Evolutionary conservation across 2,329 filamentous ascomycete genomes (phyloP).

Genomic region (Alternaria brassicicola): DNA sequence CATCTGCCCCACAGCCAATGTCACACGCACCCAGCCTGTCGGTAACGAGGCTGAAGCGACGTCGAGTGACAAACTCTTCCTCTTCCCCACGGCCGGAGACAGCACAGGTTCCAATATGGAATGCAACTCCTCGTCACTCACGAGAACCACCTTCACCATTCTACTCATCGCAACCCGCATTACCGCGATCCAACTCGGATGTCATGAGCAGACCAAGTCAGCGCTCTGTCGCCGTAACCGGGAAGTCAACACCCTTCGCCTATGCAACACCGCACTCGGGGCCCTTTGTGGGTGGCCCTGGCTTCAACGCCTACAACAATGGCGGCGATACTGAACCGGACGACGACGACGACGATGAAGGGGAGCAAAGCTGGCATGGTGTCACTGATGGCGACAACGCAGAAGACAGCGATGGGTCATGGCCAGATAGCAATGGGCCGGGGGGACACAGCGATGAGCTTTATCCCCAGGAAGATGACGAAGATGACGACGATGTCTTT

Average conservation of each 20-base stretch:
- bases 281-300: slow-evolving; percentile 38
- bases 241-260: slow-evolving; percentile 63
- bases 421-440: background rate
- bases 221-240: slow-evolving; percentile 39
- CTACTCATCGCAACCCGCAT: slow-evolving; percentile 39
- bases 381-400: slow-evolving; percentile 37
- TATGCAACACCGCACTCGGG: slow-evolving; percentile 76
- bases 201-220: slow-evolving; percentile 53
- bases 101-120: slow-evolving; percentile 40
- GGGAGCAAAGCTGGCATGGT: slow-evolving; percentile 40
- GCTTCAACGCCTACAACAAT: slow-evolving; percentile 31
- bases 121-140: slow-evolving; percentile 52
- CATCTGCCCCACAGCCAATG: slow-evolving; percentile 30
- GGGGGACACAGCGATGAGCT: slow-evolving; percentile 12
- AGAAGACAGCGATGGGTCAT: slow-evolving; percentile 22
- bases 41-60: slow-evolving; percentile 52
- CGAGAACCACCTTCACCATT: slow-evolving; percentile 54
- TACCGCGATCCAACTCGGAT: slow-evolving; percentile 41
- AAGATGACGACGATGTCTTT: slow-evolving; percentile 29
- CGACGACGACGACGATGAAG: slow-evolving; percentile 41
- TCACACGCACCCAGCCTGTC: slow-evolving; percentile 48
- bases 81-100: slow-evolving; percentile 29
- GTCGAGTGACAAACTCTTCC: slow-evolving; percentile 49
- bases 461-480: slow-evolving; percentile 14
- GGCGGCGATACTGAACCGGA: slow-evolving; percentile 45